phyloP scores from a whole-genome alignment of 1,284 basidiomycete genomes.

The Neolentinus lepideus region DNA sequence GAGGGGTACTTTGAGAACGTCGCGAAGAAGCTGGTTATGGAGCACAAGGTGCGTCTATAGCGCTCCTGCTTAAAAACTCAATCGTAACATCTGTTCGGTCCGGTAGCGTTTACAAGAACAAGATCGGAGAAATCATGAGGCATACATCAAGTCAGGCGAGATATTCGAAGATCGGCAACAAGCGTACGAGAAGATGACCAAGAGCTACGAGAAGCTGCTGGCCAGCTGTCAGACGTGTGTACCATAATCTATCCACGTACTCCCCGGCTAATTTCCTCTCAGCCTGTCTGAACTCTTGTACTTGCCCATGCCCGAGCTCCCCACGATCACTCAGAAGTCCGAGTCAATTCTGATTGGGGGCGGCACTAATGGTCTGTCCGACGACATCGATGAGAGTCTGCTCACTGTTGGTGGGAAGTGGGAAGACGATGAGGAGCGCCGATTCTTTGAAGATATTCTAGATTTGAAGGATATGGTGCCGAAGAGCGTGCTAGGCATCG shows the following conservation, averaged over 20 bases:
- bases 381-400: slow-evolving; percentile 50
- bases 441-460: slow-evolving; percentile 91
- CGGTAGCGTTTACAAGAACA: slow-evolving; percentile 88
- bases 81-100: neutral
- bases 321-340: slow-evolving; percentile 70
- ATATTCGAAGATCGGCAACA: slow-evolving; percentile 99
- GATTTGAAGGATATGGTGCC: slow-evolving; percentile 93
- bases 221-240: slow-evolving; percentile 78
- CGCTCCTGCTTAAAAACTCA: neutral
- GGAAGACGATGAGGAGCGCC: slow-evolving; percentile 96
- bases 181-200: slow-evolving; percentile 97
- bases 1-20: slow-evolving; percentile 91
- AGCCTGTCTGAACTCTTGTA: slow-evolving; percentile 88
- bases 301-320: slow-evolving; percentile 74
- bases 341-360: slow-evolving; percentile 76
- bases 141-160: slow-evolving; percentile 97
- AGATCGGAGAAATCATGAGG: slow-evolving; percentile 94
- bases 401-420: slow-evolving; percentile 76
- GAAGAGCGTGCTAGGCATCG: slow-evolving; percentile 78
- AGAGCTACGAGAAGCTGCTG: slow-evolving; percentile 87
- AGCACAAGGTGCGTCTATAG: slow-evolving; percentile 72
- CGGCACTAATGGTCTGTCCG: slow-evolving; percentile 31
- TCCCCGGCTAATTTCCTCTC: neutral
- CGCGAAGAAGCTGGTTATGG: slow-evolving; percentile 84
- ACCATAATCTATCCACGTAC: neutral